Conservation (phyloP, 345 rosid species). For the Salix dunnii region DNA sequence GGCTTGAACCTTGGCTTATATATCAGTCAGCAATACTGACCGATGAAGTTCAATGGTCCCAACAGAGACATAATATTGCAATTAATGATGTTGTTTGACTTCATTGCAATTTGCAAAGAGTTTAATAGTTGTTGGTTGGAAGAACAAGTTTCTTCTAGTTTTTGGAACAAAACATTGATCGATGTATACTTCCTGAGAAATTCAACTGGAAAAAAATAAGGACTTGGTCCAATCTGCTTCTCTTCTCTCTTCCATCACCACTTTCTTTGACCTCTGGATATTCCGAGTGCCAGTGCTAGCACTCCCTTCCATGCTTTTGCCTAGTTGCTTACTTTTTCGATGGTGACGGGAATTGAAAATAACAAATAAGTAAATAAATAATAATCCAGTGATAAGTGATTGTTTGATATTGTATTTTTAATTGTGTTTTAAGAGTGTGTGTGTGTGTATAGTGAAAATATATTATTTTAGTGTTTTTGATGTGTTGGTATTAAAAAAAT, state of each 20-base stretch:
- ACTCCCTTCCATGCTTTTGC: background rate
- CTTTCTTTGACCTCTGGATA: slow-evolving; percentile 8
- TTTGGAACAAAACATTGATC: background rate
- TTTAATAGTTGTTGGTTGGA: background rate
- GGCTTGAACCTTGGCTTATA: background rate
- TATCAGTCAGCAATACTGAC: background rate
- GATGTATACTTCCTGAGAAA: background rate
- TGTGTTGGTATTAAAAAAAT: too few relatives aligned
- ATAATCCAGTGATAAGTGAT: background rate
- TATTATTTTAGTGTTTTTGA: too few relatives aligned
- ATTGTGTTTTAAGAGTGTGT: too few relatives aligned
- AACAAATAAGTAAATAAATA: background rate
- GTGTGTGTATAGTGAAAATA: too few relatives aligned
- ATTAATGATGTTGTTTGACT: background rate
- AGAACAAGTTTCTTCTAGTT: background rate
- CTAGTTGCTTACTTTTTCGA: background rate
- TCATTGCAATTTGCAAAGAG: background rate
- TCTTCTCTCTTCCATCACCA: background rate
- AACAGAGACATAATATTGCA: background rate
- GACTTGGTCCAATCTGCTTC: slow-evolving; percentile 14
- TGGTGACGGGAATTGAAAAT: background rate
- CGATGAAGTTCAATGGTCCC: background rate
- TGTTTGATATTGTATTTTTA: too few relatives aligned
- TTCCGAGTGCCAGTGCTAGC: background rate
- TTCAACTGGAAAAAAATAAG: background rate